These are phyloP conservation scores for Agaricus subrufescens DNA, from an alignment of 768 basidiomycete species.

Conservation along the genomic window DNA sequence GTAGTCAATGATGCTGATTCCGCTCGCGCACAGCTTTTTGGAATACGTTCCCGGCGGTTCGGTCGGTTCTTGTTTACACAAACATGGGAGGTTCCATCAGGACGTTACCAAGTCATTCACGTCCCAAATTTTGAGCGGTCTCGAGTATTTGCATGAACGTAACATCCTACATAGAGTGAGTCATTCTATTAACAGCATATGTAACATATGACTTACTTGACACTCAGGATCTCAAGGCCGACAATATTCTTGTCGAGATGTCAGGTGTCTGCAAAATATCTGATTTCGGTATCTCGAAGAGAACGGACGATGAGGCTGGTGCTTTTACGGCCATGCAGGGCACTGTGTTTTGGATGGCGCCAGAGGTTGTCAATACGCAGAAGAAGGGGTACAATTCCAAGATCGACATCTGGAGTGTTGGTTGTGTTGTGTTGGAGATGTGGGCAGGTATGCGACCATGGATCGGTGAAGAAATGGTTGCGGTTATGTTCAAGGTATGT, in stretches of 20 bases:
- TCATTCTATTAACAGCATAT: constrained; percentile 2
- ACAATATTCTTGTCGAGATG: constrained; percentile 95
- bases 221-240: constrained; percentile 87
- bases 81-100: constrained; percentile 91
- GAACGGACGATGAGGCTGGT: constrained; percentile 81
- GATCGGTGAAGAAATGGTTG: constrained; percentile 84
- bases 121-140: constrained; percentile 82
- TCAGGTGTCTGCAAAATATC: constrained; percentile 94
- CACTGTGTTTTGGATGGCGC: constrained; percentile 99
- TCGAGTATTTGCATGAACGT: constrained; percentile 89
- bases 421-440: constrained; percentile 99
- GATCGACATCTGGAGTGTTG: constrained; percentile 98
- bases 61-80: constrained; percentile 82
- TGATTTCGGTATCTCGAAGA: constrained; percentile 98
- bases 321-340: constrained; percentile 94
- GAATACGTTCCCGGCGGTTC: constrained; percentile 99
- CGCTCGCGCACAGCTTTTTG: constrained; percentile 63
- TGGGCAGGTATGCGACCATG: constrained; percentile 96
- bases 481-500: constrained; percentile 91
- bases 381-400: constrained; percentile 94
- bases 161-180: constrained; percentile 89
- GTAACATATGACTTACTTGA: constrained; percentile 3
- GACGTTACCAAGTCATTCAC: constrained; percentile 92
- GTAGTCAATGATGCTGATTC: background rate
- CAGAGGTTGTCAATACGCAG: constrained; percentile 85